Base-by-base conservation (phyloP, 345 rosid genomes). In the Gossypium ekmanianum region DNA sequence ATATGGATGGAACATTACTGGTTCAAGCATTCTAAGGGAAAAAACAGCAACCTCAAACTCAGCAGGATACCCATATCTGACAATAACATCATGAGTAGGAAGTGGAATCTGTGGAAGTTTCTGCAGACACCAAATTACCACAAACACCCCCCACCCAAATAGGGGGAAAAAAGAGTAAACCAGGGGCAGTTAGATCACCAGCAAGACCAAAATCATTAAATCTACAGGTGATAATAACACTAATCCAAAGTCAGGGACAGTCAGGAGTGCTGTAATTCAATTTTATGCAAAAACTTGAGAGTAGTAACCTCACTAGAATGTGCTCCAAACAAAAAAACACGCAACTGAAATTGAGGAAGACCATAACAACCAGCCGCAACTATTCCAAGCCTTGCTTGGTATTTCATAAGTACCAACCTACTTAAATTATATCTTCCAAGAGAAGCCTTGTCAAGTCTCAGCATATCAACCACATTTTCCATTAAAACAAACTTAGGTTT, bases 91-190 rank as follows among this genome's bases (percentile, higher is more conserved):
- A 87, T 91, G 98, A 0, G 91, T 90, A 51, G 98, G 98, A 73
- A 94, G 94, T 39, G 97, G 98, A 83, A 94, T 92, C 70, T 88
- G 97, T 73, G 98, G 97, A 71, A 92, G 87, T 76, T 85, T 94
- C 98, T 91, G 92, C 81, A 71, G 39, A 68, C 56, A 62, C 66
- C 47, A 41, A 74, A 56, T 39, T 6, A 26, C 20, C 55, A 20
- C 12, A 68, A 41, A n/a, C 0, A 2, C 9, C 41, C 71, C 55
- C 55, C 54, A n/a, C 55, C 55, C 71, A 22, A 20, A 67, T 13
- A 10, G 9, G 8, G 16, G 9, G 5, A 17, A 9, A 45, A 44
- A 34, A 34, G 58, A 14, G 20, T 48, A 72, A 50, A 77, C 45
- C 51, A 74, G 56, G 65, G 27, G 75, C 72, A 72, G 73, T 74